phyloP scores from a whole-genome alignment of 805 yeast genomes.

The Scheffersomyces amazonensis region DNA sequence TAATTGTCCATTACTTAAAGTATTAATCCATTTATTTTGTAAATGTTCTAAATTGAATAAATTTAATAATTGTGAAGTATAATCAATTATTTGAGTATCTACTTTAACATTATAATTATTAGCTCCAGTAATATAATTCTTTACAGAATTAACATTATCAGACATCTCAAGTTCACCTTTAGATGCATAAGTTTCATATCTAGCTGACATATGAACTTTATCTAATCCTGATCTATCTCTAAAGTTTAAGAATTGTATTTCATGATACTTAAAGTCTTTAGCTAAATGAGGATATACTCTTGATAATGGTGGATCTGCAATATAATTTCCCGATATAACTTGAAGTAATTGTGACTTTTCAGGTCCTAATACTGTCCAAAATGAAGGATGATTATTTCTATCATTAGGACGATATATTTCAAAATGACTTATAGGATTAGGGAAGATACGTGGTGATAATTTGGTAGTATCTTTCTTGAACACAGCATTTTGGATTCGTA shows the following conservation, averaged over 20 bases:
- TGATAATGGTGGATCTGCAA: constrained; percentile 50
- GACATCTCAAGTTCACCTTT: constrained; percentile 59
- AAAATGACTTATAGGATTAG: constrained; percentile 23
- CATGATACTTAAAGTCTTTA: constrained; percentile 22
- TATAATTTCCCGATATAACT: constrained; percentile 52
- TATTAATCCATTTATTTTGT: constrained; percentile 74
- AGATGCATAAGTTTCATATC: constrained; percentile 72
- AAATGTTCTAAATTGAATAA: constrained; percentile 55
- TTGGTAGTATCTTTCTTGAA: constrained; percentile 13
- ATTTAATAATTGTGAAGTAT: constrained; percentile 43
- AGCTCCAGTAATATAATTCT: constrained; percentile 53
- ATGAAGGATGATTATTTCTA: constrained; percentile 12
- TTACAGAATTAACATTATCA: constrained; percentile 66
- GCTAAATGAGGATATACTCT: constrained; percentile 53
- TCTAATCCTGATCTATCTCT: constrained; percentile 34
- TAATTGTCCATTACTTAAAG: constrained; percentile 90
- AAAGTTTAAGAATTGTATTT: constrained; percentile 31
- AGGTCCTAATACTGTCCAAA: constrained; percentile 38
- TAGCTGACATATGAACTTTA: constrained; percentile 75
- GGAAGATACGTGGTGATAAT: constrained; percentile 16
- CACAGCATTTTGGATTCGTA: constrained; percentile 19
- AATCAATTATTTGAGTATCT: constrained; percentile 11
- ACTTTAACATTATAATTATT: constrained; percentile 43
- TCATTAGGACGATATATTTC: constrained; percentile 15
- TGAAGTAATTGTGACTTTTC: constrained; percentile 53